These are phyloP conservation scores for Plantago lanceolata DNA, from an alignment of 305 asterid species.

Conservation along the genomic window DNA sequence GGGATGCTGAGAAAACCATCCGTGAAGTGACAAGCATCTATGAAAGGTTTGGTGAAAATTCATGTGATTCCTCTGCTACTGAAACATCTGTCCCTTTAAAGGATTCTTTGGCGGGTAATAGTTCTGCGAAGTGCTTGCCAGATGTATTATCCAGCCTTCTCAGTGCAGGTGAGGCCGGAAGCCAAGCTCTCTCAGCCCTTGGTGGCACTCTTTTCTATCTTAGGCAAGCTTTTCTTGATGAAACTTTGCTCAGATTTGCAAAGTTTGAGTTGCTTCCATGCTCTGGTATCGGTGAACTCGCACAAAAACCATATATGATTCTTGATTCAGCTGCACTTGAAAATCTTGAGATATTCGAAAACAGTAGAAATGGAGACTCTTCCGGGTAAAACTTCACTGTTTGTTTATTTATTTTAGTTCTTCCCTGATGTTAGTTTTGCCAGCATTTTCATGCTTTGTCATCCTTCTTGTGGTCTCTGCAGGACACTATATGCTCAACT, in stretches of 20 bases:
- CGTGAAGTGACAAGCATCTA: slow-evolving; percentile 55
- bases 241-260: slow-evolving; percentile 76
- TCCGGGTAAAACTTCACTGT: slow-evolving; percentile 58
- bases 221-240: slow-evolving; percentile 86
- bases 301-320: slow-evolving; percentile 69
- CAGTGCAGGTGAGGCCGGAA: slow-evolving; percentile 68
- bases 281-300: slow-evolving; percentile 58
- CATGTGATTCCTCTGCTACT: slow-evolving; percentile 32
- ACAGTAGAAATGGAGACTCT: slow-evolving; percentile 80
- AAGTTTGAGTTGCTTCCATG: slow-evolving; percentile 83
- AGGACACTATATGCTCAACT: slow-evolving; percentile 85
- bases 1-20: slow-evolving; percentile 86
- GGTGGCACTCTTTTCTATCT: slow-evolving; percentile 88
- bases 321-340: slow-evolving; percentile 95
- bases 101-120: slow-evolving; percentile 35
- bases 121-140: slow-evolving; percentile 48
- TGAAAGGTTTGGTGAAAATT: slow-evolving; percentile 38
- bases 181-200: slow-evolving; percentile 85
- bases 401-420: slow-evolving; percentile 9
- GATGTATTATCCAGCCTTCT: slow-evolving; percentile 58
- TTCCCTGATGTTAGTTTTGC: slow-evolving; percentile 17
- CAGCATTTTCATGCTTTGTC: slow-evolving; percentile 24
- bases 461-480: slow-evolving; percentile 28
- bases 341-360: slow-evolving; percentile 94
- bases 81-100: slow-evolving; percentile 28